Conservation (phyloP, 2,329 filamentous ascomycete genomes). For the Penicillium capsulatum region DNA sequence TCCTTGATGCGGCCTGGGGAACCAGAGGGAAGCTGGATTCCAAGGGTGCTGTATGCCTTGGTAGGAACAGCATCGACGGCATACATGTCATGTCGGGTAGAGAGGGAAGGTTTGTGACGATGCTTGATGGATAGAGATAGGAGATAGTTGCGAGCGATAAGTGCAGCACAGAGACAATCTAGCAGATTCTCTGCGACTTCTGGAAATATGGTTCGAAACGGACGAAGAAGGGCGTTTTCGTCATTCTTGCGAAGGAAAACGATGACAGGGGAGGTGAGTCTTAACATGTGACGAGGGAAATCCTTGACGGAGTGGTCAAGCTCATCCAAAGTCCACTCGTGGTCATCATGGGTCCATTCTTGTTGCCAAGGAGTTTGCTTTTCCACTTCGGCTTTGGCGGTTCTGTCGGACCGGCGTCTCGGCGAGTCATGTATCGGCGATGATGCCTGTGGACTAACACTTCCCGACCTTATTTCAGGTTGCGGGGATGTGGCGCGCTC, state of each 20-base stretch:
- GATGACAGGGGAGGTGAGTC: constrained; percentile 38
- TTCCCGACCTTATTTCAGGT: constrained; percentile 22
- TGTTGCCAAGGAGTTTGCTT: constrained; percentile 33
- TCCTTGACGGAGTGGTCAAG: constrained; percentile 37
- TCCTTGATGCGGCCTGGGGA: constrained; percentile 29
- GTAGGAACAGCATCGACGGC: constrained; percentile 30
- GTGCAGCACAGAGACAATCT: constrained; percentile 35
- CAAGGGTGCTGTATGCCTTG: constrained; percentile 33
- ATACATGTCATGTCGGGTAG: constrained; percentile 18
- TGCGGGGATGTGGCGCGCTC: constrained; percentile 16
- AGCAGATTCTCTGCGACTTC: constrained; percentile 31
- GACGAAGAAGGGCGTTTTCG: constrained; percentile 32
- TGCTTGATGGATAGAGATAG: constrained; percentile 28
- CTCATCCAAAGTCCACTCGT: constrained; percentile 40
- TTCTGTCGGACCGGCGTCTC: constrained; percentile 18
- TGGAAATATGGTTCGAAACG: constrained; percentile 37
- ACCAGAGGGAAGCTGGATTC: constrained; percentile 27
- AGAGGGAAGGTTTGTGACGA: constrained; percentile 21
- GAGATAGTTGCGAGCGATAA: constrained; percentile 39
- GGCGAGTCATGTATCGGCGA: constrained; percentile 16
- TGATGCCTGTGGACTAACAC: constrained; percentile 18
- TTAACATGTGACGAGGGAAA: constrained; percentile 34
- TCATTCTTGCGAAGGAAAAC: constrained; percentile 37
- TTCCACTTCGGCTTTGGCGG: constrained; percentile 28
- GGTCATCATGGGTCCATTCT: constrained; percentile 39